Conservation (phyloP, 1,139 yeast species). For the Candida sp. region DNA sequence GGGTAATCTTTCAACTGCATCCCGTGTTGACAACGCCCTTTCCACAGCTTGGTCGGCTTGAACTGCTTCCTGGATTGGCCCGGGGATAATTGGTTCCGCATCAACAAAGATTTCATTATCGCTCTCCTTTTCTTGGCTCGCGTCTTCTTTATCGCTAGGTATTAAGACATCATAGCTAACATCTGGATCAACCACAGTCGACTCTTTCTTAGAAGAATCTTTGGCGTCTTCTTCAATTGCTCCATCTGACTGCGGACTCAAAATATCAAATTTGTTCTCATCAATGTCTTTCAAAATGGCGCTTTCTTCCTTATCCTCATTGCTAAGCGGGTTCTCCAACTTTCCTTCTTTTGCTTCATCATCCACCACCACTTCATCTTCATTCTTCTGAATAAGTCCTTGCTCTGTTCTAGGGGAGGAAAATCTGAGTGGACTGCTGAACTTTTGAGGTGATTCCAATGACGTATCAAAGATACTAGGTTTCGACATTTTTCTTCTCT, state of each 20-base stretch:
- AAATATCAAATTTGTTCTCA: background rate
- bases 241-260: background rate
- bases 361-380: background rate
- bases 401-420: background rate
- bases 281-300: background rate
- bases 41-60: background rate
- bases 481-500: conserved; percentile 7
- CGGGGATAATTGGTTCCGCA: background rate
- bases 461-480: conserved; percentile 18
- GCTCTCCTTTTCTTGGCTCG: background rate
- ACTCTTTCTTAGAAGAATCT: background rate
- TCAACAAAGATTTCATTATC: background rate
- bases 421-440: background rate
- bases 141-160: background rate
- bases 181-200: background rate
- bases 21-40: background rate
- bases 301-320: background rate
- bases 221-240: background rate
- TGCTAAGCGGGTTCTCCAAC: too few relatives aligned
- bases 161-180: background rate
- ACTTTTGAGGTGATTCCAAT: conserved; percentile 9
- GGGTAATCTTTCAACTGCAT: background rate
- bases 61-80: background rate
- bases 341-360: background rate
- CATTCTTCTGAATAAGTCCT: background rate